Percentiles rank a stretch among this genome's conserved stretches.
phyloP scores from a whole-genome alignment of 2,329 filamentous ascomycete genomes.

The Arthroderma sp. region DNA sequence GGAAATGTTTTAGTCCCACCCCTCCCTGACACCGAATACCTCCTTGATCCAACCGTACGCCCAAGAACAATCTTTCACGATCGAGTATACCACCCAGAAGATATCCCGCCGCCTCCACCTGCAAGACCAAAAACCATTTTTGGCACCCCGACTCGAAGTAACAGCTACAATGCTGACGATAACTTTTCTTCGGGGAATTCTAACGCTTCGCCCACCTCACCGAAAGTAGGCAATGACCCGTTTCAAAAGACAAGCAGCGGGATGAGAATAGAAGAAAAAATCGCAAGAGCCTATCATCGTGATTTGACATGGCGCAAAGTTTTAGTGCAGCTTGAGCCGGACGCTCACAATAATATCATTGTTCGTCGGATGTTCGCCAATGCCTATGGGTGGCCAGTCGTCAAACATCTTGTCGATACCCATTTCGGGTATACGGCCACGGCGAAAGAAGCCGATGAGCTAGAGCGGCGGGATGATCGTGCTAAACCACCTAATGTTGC shows the following conservation, averaged over 20 bases:
- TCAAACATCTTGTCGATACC: constrained; percentile 87
- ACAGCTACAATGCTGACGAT: constrained; percentile 6
- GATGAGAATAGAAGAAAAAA: constrained; percentile 95
- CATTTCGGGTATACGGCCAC: constrained; percentile 71
- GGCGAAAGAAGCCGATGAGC: constrained; percentile 53
- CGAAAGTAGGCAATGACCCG: constrained; percentile 6
- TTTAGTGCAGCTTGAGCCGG: constrained; percentile 83
- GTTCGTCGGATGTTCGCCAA: constrained; percentile 95
- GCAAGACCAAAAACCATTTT: constrained; percentile 30
- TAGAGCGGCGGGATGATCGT: constrained; percentile 54
- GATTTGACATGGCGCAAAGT: constrained; percentile 94
- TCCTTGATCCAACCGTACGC: constrained; percentile 69
- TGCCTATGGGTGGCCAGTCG: constrained; percentile 91
- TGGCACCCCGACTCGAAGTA: constrained; percentile 11
- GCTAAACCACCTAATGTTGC: constrained; percentile 47
- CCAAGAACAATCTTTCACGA: constrained; percentile 93
- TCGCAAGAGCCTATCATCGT: constrained; percentile 85
- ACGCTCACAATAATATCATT: constrained; percentile 97
- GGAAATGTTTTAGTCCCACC: constrained; percentile 86
- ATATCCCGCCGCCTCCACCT: constrained; percentile 69
- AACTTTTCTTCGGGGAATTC: constrained; percentile 1
- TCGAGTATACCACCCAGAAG: constrained; percentile 80
- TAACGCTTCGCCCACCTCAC: neutral
- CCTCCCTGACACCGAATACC: constrained; percentile 64
- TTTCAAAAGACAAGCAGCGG: constrained; percentile 16